Evolutionary conservation across 176 grass and related monocot species (phyloP).

Genomic region (Avena insularis): DNA sequence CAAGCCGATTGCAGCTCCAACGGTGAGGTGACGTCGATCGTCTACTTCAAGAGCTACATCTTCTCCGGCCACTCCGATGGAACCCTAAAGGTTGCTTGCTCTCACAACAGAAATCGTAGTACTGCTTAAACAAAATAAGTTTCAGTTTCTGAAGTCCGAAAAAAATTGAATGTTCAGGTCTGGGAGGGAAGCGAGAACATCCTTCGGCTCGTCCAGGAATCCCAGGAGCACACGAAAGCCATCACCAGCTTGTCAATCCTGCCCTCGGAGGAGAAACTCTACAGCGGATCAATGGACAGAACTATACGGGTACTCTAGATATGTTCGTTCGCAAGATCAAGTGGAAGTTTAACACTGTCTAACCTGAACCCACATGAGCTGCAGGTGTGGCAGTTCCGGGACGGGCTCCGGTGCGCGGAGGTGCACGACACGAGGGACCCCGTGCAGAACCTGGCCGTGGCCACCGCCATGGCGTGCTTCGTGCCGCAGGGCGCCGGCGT

Average conservation of each 20-base stretch:
- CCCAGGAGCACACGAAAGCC: constrained; percentile 62
- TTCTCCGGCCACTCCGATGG: constrained; percentile 74
- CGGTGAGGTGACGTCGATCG: constrained; percentile 59
- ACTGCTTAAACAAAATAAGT: too few relatives aligned
- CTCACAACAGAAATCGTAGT: too few relatives aligned
- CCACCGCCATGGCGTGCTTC: constrained; percentile 61
- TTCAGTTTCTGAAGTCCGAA: constrained; percentile 15
- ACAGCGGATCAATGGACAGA: constrained; percentile 70
- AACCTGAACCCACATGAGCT: not conserved
- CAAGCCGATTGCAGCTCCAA: constrained; percentile 60
- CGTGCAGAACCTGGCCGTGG: constrained; percentile 54
- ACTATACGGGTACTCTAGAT: constrained; percentile 45
- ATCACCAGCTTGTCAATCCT: constrained; percentile 60
- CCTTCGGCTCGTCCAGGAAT: constrained; percentile 50
- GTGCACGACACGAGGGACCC: constrained; percentile 56
- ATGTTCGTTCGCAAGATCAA: not conserved
- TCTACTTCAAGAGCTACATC: constrained; percentile 61
- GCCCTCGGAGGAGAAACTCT: constrained; percentile 56
- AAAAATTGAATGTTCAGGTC: constrained; percentile 27
- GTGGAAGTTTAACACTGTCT: not conserved
- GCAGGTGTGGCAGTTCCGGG: constrained; percentile 69
- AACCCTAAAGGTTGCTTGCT: constrained; percentile 56
- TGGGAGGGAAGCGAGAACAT: constrained; percentile 69
- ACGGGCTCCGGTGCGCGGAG: constrained; percentile 56
- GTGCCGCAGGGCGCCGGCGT: constrained; percentile 62